Evolutionary conservation across 345 rosid genomes (phyloP), one percentile per base, ranked within the genome.

Genomic region (Euphorbia tirucalli): DNA sequence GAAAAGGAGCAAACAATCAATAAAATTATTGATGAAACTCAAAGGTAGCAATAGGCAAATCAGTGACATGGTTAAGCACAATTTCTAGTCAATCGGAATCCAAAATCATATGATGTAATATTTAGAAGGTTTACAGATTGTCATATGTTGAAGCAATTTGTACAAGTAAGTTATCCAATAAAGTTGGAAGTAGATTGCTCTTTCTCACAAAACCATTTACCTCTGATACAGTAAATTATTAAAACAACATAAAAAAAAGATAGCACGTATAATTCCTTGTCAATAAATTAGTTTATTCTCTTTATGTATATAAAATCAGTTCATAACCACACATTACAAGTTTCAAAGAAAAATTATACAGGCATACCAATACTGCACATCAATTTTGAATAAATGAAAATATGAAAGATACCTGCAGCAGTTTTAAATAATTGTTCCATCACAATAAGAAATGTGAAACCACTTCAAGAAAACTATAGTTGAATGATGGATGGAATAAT

Each of bases 1-100:
- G 71, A 68, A 57, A 37, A 66, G 78, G 81, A 66, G 49, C 61
- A 78, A 71, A 22, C 60, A 55, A 71, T 15, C 39, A 49, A 22
- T 5, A 69, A 60, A 71, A 22, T 27, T 66, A 74, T 54, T 65
- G 22, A 75, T 41, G 25, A 54, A 66, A 52, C 49, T 49, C 3
- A 61, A 9, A 61, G 43, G 46, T 24, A 28, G 54, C 58, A 32
- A 35, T 31, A n/a, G 18, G 15, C 63, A 69, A 44, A 41, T 18
- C 64, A 11, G 27, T 30, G 58, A 30, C 39, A 35, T 22, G 54
- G 43, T 4, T n/a, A 62, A 65, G 16, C 44, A 44, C n/a, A 43
- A 69, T 44, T 21, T 54, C 35, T 24, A 52, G 43, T 5, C 44
- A 62, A 72, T 55, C 70, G 61, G 24, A 31, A 19, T 54, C 7